Evolutionary conservation across 129 eudicot species (phyloP), one percentile per base, ranked within the genome.

Genomic region (Centrapalus pauciflorus): DNA sequence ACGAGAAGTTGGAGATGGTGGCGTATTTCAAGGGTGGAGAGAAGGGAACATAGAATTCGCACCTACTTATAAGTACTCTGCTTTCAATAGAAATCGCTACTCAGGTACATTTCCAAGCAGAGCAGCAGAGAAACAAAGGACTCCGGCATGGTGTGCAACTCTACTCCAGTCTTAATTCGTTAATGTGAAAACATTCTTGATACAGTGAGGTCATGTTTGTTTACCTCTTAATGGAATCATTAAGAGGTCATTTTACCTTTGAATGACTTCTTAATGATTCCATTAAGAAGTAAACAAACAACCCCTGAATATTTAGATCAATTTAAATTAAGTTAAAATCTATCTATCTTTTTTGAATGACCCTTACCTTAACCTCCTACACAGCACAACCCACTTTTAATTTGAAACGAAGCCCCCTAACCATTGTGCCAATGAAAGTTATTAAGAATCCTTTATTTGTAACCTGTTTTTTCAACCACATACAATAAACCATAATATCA

Each of bases 21-120:
- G 98, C 55, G 95, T 92, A 28, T 92, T 92, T 70, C 88, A 88
- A 71, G 90, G 98, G 34, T 92, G 98, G 98, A 72, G 68, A 67
- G 98, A 88, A 78, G 96, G 98, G 69, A 76, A 85, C 71, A 85
- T 88, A 65, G 80, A 83, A 66, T 92, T 92, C 56, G 96, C 98
- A 58, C 96, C 98, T 23, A 92, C 98, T 17, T 92, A 92, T 54
- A 92, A 92, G 73, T 92, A 92, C 68, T 85, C 88, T 29, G 32
- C 82, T 45, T 69, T 75, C 32, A 85, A 85, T 65, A 73, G 89
- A 83, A 80, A 92, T 48, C 66, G 86, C n/a, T 92, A 88, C 73
- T 77, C 96, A 2, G 98, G 95, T 66, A 82, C 88, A 48, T 40
- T 62, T 63, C 87, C 88, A 59, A 77, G 71, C 52, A 74, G 83